These are phyloP conservation scores for Cercospora zeae-maydis DNA, from an alignment of 2,329 filamentous ascomycete genomes.

Conservation along the genomic window DNA sequence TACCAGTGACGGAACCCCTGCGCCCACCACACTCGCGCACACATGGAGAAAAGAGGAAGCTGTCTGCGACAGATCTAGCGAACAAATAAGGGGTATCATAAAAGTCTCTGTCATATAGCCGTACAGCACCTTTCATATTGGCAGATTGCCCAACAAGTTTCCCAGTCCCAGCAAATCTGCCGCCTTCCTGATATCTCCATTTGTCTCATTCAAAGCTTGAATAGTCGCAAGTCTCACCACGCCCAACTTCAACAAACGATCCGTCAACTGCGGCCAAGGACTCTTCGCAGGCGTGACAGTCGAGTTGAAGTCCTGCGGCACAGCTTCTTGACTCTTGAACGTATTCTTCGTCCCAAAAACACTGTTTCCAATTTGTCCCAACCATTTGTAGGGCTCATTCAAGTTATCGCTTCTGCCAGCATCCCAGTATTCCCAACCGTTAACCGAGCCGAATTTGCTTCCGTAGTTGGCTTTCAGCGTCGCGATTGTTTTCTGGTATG, in stretches of 20 bases:
- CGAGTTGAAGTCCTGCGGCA: slow-evolving; percentile 10
- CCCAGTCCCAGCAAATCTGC: neutral
- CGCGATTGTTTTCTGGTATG: slow-evolving; percentile 20
- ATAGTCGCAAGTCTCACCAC: slow-evolving; percentile 15
- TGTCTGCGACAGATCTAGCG: neutral
- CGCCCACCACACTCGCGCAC: slow-evolving; percentile 2
- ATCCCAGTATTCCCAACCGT: slow-evolving; percentile 34
- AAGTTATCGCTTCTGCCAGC: slow-evolving; percentile 21
- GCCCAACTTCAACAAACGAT: slow-evolving; percentile 13
- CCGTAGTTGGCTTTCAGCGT: slow-evolving; percentile 24
- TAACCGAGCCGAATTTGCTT: slow-evolving; percentile 24
- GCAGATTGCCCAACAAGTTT: neutral
- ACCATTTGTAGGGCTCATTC: slow-evolving; percentile 23
- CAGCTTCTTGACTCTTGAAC: slow-evolving; percentile 10
- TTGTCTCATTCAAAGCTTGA: slow-evolving; percentile 21
- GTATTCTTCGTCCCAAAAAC: slow-evolving; percentile 15
- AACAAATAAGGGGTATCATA: slow-evolving; percentile 3
- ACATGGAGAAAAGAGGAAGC: slow-evolving; percentile 4
- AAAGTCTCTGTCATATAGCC: neutral
- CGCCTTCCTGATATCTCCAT: slow-evolving; percentile 16
- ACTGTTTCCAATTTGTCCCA: slow-evolving; percentile 16
- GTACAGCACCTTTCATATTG: neutral
- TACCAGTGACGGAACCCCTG: neutral
- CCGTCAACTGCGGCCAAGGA: slow-evolving; percentile 25
- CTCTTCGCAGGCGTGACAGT: slow-evolving; percentile 14